Base-by-base conservation (phyloP, 306 rosid species). In the Vigna angularis region DNA sequence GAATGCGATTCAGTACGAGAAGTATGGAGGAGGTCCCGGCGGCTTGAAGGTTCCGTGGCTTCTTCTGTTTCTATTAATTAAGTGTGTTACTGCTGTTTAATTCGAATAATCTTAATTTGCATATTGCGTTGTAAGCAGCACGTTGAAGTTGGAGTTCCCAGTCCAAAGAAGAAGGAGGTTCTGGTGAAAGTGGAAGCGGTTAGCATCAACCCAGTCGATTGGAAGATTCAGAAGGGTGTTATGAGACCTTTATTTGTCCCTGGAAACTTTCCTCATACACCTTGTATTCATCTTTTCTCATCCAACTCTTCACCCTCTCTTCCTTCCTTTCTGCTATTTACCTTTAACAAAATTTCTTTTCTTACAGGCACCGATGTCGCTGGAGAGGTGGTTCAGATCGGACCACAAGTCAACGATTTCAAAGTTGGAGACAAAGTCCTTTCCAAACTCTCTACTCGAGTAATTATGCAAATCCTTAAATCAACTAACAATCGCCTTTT, bases 351-450 rank as follows among this genome's bases (percentile, higher is more conserved):
- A 17, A 2, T 15, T 17, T 22, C 4, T 4, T 22, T 10, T 4
- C 12, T 40, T 2, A 13, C 84, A 81, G 84, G 86, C 80, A 88
- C 88, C 40, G 97, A 92, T 56, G 71, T 92, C 3, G 85, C 97
- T 0, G 97, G 96, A 65, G 93, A 89, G 76, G 48, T 92, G 16
- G 80, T 85, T 18, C 85, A 78, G 73, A 79, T 89, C 24, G 96
- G 96, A 75, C 47, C 82, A 3, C 86, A 83, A 61, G 87, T 90
- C 52, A 85, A 79, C 50, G 86, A 84, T 76, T 83, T 90, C 65
- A 80, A 83, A 89, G 83, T 55, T 40, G 93, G 97, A 8, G 96
- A 92, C 72, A 87, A 90, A 92, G 91, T 89, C 61, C 48, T 89
- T 38, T 69, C 93, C 20, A 72, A 70, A 74, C 87, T 88, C 34